Percentiles rank a stretch among this genome's conserved stretches.
These are phyloP conservation scores for Diospyros kaki DNA, from an alignment of 148 eudicot species.

Conservation along the genomic window DNA sequence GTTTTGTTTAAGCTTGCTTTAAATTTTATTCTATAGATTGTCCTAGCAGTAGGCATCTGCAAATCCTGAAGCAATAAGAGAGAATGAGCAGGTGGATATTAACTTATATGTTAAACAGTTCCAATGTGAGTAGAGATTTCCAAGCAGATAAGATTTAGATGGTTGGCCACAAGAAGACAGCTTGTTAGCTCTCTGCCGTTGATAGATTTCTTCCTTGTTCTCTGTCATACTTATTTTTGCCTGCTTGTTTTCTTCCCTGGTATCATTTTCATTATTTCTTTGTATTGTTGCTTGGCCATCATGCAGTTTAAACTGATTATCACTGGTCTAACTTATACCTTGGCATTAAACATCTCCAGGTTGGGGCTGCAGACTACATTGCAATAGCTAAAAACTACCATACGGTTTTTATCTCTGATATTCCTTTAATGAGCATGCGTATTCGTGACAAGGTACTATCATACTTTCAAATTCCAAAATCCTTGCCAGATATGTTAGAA, in stretches of 20 bases:
- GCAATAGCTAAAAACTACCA: constrained; percentile 84
- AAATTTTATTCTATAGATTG: too few species aligned
- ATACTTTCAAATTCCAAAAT: neutral
- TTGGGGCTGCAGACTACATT: constrained; percentile 96
- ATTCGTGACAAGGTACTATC: constrained; percentile 83
- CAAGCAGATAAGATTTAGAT: neutral
- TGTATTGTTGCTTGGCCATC: neutral
- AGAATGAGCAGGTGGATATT: too few species aligned
- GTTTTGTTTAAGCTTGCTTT: too few species aligned
- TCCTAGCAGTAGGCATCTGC: too few species aligned
- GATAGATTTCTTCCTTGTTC: neutral
- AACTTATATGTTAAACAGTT: too few species aligned
- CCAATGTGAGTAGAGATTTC: neutral
- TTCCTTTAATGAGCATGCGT: constrained; percentile 94
- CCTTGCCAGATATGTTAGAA: too few species aligned
- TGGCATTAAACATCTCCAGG: constrained; percentile 30
- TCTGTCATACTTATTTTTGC: neutral
- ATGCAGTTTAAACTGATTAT: neutral
- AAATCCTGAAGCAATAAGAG: too few species aligned
- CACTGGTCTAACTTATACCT: neutral
- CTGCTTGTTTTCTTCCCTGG: neutral
- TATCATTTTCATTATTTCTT: neutral
- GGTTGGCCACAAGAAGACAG: neutral
- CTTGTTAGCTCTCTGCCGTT: neutral
- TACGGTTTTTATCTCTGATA: constrained; percentile 74